These are phyloP conservation scores for Plantago coronopus DNA, from an alignment of 305 asterid species.

Conservation along the genomic window DNA sequence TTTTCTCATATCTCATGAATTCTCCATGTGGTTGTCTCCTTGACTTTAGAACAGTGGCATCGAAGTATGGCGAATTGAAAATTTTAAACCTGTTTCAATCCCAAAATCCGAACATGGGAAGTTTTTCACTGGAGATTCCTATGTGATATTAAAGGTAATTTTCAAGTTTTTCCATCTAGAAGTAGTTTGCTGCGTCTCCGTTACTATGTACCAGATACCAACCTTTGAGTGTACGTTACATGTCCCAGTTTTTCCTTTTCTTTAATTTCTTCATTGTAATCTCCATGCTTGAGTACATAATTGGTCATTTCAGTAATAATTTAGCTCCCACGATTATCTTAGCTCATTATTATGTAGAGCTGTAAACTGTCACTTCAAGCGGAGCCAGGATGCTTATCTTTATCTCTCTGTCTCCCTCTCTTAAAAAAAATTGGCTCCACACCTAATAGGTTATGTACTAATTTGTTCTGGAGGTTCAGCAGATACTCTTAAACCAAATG, in stretches of 20 bases:
- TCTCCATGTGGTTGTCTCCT: slow-evolving; percentile 39
- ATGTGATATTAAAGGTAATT: slow-evolving; percentile 78
- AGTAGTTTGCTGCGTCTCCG: background rate
- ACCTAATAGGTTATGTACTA: background rate
- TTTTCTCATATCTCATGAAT: slow-evolving; percentile 19
- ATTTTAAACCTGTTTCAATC: slow-evolving; percentile 62
- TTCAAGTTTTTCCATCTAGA: slow-evolving; percentile 2
- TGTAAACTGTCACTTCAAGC: slow-evolving; percentile 2
- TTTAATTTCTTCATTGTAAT: slow-evolving; percentile 2
- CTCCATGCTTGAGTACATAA: slow-evolving; percentile 9
- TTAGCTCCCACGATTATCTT: background rate
- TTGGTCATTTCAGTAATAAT: background rate
- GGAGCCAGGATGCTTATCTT: slow-evolving; percentile 7
- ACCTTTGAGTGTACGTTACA: slow-evolving; percentile 4
- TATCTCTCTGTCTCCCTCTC: background rate
- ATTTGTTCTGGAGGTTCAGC: too few relatives aligned
- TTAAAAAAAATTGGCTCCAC: slow-evolving; percentile 5
- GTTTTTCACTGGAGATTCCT: slow-evolving; percentile 83
- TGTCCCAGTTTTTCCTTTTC: background rate
- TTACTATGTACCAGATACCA: slow-evolving; percentile 15
- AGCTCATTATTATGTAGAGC: background rate
- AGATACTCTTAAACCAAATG: too few relatives aligned
- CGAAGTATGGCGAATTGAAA: slow-evolving; percentile 93
- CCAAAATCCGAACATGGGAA: slow-evolving; percentile 69
- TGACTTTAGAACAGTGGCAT: slow-evolving; percentile 65